Base-by-base conservation (phyloP, 2,329 filamentous ascomycete genomes). In the Xylariales sp. region DNA sequence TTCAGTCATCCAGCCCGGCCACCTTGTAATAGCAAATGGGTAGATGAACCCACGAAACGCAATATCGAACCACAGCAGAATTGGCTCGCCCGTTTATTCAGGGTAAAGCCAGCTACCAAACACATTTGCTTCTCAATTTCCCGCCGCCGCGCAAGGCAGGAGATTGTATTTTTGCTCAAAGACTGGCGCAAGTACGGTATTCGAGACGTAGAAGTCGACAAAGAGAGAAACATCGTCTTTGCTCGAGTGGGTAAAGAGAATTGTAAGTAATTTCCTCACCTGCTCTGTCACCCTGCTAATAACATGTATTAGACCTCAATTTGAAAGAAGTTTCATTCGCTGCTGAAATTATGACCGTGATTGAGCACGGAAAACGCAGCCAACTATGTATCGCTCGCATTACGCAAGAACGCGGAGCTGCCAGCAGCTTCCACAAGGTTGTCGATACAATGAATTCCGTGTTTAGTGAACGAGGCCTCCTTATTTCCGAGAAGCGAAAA, bases 301-400 rank as follows among this genome's bases (percentile, higher is more conserved):
- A 18, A n/a, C 8, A 36, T 4, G 12, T 48, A 43, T 48, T 73
- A 94, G 93, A 91, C 75, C 86, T 97, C 59, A 87, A 91, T 70
- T 87, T 97, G 77, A 96, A 94, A 77, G 91, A 93, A 62, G 94
- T 97, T n/a, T 87, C 91, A 14, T 94, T 98, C 79, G 91, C 93
- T 16, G 89, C 90, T 45, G 93, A 97, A 78, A 87, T 97, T 69
- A 97, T 97, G 82, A 93, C 91, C 1, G 91, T 97, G 45, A 91
- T 97, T 69, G 93, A 97, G 81, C 92, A 96, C 76, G 93, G 93
- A 55, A 90, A 88, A 74, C 90, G 89, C 71, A 90, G 89, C 53
- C 90, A 90, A 54, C 86, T 97, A 62, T 92, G 91, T 78, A 89
- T 97, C 71, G 89, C 93, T 36, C 91, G 93, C 43, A 93, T 97